Evolutionary conservation across 352 stramenopile genomes (phyloP), one percentile per base, ranked within the genome.

Genomic region (Peronospora farinosa): DNA sequence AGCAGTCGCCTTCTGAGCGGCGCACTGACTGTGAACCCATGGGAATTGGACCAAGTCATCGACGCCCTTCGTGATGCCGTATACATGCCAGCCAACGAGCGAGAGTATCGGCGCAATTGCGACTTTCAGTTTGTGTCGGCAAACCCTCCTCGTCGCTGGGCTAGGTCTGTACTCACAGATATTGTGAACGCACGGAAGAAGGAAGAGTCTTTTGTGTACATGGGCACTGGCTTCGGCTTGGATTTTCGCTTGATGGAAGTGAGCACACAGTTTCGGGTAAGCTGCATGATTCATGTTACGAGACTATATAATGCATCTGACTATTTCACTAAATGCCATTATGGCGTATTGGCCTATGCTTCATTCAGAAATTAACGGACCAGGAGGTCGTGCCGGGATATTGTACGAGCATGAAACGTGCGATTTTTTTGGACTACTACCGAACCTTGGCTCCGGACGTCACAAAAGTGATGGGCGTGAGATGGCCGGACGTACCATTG

Each of bases 381-480:
- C 61, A 79, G 17, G 70, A 86, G 28, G 61, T 89, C 41, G 54
- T 67, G 1, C 72, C 73, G n/a, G 53, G 54, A 2, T 92, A 90
- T 51, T 65, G 70, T 6, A 81, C 74, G 6, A 90, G 78, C 65
- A 79, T 69, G 10, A 78, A 74, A 4, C 79, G 93, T 7, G 78
- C 98, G 2, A 98, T 99, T 57, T 91, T 99, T 48, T 72, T 99
- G 17, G 97, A 99, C 61, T 99, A 98, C 56, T 97, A 97, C 44
- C 95, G 97, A 44, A 99, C 96, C 2, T 85, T 99, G 16, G 82
- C 97, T 7, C 88, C 87, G 6, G 96, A 98, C 51, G 75, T 86
- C 7, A 84, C 77, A 7, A 83, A 76, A 25, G 74, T 97, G 21
- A 92, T 75, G 53, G 69, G 68, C 7, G 73, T 84, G 9, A 61